phyloP scores from a whole-genome alignment of 208 protist genomes.

The Trypanosoma avium region DNA sequence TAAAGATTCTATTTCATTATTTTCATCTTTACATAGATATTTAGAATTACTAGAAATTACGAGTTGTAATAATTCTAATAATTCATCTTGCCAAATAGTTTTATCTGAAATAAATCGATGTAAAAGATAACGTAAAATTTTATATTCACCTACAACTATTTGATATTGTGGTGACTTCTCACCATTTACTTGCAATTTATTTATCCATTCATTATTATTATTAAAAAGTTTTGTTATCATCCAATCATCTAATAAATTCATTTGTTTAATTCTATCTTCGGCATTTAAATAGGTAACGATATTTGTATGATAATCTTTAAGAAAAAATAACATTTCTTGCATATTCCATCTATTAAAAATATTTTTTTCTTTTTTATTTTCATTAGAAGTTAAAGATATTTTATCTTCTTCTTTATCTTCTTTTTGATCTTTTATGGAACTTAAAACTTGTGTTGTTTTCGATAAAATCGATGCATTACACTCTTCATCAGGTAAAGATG shows the following conservation, averaged over 20 bases:
- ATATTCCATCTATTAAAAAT: constrained; percentile 5
- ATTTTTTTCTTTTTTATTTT: not conserved
- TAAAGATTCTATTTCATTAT: constrained; percentile 5
- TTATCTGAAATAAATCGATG: constrained; percentile 28
- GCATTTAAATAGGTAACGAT: constrained; percentile 37
- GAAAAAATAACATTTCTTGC: constrained; percentile 39
- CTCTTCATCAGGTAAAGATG: too few species aligned
- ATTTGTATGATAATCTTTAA: constrained; percentile 38
- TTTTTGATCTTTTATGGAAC: not conserved
- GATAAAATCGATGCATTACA: too few species aligned
- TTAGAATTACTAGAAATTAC: not conserved
- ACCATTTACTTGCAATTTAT: constrained; percentile 25
- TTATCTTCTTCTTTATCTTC: not conserved
- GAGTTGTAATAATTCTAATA: constrained; percentile 8
- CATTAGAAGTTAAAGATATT: too few species aligned
- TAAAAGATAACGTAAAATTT: constrained; percentile 23
- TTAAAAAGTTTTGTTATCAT: constrained; percentile 37
- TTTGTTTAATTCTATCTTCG: constrained; percentile 33
- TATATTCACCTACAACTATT: constrained; percentile 23
- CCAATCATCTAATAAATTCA: constrained; percentile 42
- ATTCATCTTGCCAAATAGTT: constrained; percentile 24
- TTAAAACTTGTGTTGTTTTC: not conserved
- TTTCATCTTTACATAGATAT: not conserved
- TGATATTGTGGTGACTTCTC: constrained; percentile 23
- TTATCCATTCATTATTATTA: constrained; percentile 42